Evolutionary conservation across 305 asterid species (phyloP).

Genomic region (Andrographis paniculata): DNA sequence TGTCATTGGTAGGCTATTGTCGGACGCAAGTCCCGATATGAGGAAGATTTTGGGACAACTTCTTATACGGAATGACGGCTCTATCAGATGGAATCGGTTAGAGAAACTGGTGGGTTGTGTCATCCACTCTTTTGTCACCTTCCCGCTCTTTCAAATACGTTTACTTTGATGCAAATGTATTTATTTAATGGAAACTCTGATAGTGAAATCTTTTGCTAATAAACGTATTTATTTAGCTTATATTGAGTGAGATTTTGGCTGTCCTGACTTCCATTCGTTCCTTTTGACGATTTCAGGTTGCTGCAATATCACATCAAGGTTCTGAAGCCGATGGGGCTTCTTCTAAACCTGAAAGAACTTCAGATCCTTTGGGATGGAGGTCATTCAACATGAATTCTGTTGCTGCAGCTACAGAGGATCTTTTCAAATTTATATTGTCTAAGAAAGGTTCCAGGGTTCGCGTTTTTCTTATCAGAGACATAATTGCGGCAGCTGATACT

Average conservation of each 20-base stretch:
- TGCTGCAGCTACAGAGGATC: conserved; percentile 89
- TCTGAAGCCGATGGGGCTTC: conserved; percentile 37
- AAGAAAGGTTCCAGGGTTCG: conserved; percentile 78
- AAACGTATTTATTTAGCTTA: no score
- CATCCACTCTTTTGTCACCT: conserved; percentile 5
- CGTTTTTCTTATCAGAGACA: conserved; percentile 70
- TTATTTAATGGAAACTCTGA: background rate
- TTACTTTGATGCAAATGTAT: background rate
- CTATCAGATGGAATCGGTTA: conserved; percentile 88
- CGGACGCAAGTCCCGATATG: conserved; percentile 95
- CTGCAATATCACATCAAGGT: conserved; percentile 74
- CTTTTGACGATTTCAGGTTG: conserved; percentile 41
- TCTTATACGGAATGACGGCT: conserved; percentile 83
- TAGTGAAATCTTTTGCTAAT: background rate
- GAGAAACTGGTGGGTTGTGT: conserved; percentile 63
- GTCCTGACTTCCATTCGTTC: no score
- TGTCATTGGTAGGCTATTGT: conserved; percentile 82
- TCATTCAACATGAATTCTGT: conserved; percentile 85
- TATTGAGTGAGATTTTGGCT: no score
- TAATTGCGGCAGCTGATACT: conserved; percentile 58
- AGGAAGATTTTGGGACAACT: conserved; percentile 92
- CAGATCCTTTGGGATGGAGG: conserved; percentile 52
- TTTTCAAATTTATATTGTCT: conserved; percentile 70
- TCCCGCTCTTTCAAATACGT: background rate
- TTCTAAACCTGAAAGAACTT: conserved; percentile 23